These are phyloP conservation scores for Echria macrotheca DNA, from an alignment of 495 filamentous ascomycete genomes.

Conservation along the genomic window DNA sequence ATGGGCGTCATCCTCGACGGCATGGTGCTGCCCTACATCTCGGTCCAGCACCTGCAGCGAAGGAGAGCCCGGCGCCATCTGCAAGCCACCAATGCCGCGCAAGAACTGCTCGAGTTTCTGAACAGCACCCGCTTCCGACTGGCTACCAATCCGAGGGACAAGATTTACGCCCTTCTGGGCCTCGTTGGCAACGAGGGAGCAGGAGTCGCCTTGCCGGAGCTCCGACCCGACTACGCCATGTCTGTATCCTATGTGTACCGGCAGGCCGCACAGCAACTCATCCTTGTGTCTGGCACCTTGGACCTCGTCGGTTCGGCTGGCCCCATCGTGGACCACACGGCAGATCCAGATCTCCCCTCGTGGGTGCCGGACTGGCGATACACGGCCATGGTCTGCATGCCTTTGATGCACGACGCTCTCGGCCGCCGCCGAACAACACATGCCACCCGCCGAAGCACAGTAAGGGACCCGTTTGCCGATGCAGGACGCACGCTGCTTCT, in stretches of 20 bases:
- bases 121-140: background rate
- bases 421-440: background rate
- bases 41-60: background rate
- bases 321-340: background rate
- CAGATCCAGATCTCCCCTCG: background rate
- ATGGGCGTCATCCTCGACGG: background rate
- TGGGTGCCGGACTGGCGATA: slow-evolving; percentile 13
- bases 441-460: background rate
- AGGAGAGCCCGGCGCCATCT: background rate
- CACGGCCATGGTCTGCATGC: background rate
- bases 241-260: background rate
- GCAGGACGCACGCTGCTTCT: background rate
- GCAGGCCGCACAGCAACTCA: background rate
- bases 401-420: background rate
- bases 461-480: background rate
- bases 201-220: no score
- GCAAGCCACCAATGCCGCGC: background rate
- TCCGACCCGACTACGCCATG: background rate
- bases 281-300: background rate
- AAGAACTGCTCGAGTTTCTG: slow-evolving; percentile 6
- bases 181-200: no score
- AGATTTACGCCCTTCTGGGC: no score
- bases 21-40: background rate
- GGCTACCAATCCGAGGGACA: no score
- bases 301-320: background rate